Evolutionary conservation across 2,329 filamentous ascomycete genomes (phyloP).

Genomic region (Lasiodiplodia theobromae): DNA sequence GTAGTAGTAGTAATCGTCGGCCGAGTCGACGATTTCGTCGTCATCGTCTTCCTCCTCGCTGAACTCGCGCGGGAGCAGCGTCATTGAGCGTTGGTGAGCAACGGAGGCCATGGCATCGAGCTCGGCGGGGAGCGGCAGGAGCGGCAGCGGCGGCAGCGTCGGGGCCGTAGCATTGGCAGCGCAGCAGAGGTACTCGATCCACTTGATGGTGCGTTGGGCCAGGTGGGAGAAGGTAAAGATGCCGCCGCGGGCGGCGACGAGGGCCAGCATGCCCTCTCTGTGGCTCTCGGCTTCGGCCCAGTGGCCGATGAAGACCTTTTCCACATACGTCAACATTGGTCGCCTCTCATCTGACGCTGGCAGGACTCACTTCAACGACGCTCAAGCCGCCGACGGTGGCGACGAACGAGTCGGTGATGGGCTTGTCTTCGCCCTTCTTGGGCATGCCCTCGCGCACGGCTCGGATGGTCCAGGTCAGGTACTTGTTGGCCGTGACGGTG

Average conservation of each 20-base stretch:
- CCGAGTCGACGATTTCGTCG: neutral
- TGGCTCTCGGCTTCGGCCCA: neutral
- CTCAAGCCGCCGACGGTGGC: neutral
- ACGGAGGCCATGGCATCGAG: neutral
- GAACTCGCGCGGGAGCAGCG: neutral
- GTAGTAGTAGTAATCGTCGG: neutral
- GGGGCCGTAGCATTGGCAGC: neutral
- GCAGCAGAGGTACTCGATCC: neutral
- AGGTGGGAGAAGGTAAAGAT: neutral
- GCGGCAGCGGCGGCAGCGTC: neutral
- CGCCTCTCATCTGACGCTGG: neutral
- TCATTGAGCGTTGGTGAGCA: neutral
- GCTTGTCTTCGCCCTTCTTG: neutral
- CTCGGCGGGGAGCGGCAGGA: neutral
- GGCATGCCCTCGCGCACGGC: constrained; percentile 5
- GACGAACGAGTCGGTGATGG: neutral
- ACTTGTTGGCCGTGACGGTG: neutral
- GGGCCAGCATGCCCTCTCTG: neutral
- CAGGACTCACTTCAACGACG: neutral
- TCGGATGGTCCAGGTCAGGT: neutral
- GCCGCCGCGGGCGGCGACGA: constrained; percentile 8
- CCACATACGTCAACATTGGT: no score
- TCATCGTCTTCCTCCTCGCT: neutral
- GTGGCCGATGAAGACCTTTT: neutral
- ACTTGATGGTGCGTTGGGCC: neutral